phyloP scores from a whole-genome alignment of 164 flowering plant genomes.

The Tetracentron sinense region DNA sequence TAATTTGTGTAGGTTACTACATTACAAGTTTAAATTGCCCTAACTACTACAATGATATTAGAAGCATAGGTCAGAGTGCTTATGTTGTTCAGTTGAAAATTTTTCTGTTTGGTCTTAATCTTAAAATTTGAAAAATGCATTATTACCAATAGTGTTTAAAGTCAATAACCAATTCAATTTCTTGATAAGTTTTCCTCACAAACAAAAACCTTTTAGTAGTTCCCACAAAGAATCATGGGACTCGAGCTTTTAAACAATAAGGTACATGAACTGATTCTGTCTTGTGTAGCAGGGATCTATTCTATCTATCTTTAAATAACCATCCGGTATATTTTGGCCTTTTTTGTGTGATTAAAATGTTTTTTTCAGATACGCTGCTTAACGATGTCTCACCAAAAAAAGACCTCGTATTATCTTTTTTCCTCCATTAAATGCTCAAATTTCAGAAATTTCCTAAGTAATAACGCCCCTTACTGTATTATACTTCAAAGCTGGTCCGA shows the following conservation, averaged over 20 bases:
- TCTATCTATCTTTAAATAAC: not conserved
- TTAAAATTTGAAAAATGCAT: not conserved
- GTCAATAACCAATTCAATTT: not conserved
- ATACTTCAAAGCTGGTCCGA: not conserved
- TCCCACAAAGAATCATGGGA: not conserved
- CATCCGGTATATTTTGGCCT: not conserved
- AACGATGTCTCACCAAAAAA: not conserved
- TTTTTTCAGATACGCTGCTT: not conserved
- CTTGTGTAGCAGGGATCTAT: slow-evolving; percentile 1
- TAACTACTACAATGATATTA: not conserved
- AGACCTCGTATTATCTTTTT: too few relatives aligned
- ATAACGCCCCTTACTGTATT: not conserved
- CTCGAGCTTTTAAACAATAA: not conserved
- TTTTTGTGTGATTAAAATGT: not conserved
- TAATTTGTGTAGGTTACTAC: too few relatives aligned
- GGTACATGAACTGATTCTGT: not conserved
- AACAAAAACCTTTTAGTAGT: not conserved
- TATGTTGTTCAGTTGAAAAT: too few relatives aligned
- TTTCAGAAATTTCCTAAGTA: not conserved
- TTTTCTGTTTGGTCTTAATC: too few relatives aligned
- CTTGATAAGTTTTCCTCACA: not conserved
- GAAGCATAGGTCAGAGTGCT: too few relatives aligned
- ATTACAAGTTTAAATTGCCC: not conserved
- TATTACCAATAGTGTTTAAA: not conserved
- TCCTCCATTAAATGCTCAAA: not conserved